Percentiles rank a stretch among this genome's conserved stretches.
phyloP scores from a whole-genome alignment of 2,329 filamentous ascomycete species.

The Didymella lethalis region DNA sequence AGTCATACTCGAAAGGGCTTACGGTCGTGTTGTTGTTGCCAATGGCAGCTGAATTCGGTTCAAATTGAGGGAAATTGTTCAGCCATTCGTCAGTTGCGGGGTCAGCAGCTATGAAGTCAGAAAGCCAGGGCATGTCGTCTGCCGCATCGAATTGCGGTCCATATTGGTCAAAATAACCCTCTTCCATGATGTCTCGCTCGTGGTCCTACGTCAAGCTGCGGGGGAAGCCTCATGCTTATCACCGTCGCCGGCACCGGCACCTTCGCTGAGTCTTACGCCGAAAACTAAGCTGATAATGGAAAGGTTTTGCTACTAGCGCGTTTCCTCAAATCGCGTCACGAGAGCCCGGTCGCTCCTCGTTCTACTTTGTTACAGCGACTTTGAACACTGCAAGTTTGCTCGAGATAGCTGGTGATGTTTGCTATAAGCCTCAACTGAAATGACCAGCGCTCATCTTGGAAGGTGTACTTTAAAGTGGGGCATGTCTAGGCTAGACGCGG shows the following conservation, averaged over 20 bases:
- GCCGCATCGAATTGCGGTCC: background rate
- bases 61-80: constrained; percentile 8
- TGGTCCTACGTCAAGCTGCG: constrained; percentile 4
- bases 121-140: constrained; percentile 18
- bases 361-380: background rate
- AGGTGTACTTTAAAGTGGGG: constrained; percentile 16
- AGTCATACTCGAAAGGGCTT: constrained; percentile 10
- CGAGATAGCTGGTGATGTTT: background rate
- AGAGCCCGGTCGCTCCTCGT: background rate
- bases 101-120: constrained; percentile 15
- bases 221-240: constrained; percentile 10
- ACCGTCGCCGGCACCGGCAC: constrained; percentile 15
- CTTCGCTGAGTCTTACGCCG: constrained; percentile 14
- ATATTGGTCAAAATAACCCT: constrained; percentile 11
- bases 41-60: background rate
- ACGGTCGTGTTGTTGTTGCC: constrained; percentile 1
- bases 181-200: constrained; percentile 11
- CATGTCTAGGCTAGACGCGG: background rate
- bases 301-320: background rate
- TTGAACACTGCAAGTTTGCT: background rate
- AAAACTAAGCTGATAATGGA: background rate
- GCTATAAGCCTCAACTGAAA: background rate
- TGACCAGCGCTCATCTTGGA: constrained; percentile 7
- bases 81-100: constrained; percentile 12
- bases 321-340: background rate